phyloP scores from a whole-genome alignment of 2,329 filamentous ascomycete species.

The Trichoderma guizhouense region DNA sequence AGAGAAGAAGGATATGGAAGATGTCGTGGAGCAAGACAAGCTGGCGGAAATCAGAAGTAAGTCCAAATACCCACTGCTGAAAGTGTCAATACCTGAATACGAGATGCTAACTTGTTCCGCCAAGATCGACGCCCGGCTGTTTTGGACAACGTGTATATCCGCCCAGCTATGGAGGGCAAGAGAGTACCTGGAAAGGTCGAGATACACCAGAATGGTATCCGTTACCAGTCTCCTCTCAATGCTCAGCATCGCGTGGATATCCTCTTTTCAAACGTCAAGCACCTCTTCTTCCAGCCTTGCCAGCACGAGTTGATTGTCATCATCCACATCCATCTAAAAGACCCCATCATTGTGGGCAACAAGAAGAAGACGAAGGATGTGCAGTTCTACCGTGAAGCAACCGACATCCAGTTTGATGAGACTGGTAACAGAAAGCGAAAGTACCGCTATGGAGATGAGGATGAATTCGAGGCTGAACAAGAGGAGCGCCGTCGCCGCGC shows the following conservation, averaged over 20 bases:
- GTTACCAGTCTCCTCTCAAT: slow-evolving; percentile 80
- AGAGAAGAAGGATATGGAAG: slow-evolving; percentile 99
- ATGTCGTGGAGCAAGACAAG: slow-evolving; percentile 98
- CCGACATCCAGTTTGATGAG: slow-evolving; percentile 97
- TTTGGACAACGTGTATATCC: slow-evolving; percentile 91
- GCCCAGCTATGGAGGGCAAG: slow-evolving; percentile 93
- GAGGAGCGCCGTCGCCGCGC: slow-evolving; percentile 88
- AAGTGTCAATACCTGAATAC: not conserved
- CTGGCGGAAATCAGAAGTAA: slow-evolving; percentile 87
- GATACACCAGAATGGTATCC: slow-evolving; percentile 98
- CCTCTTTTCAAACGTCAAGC: slow-evolving; percentile 96
- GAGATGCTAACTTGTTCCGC: slow-evolving; percentile 37
- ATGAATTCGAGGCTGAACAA: slow-evolving; percentile 97
- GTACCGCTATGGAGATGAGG: slow-evolving; percentile 95
- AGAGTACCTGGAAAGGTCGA: slow-evolving; percentile 93
- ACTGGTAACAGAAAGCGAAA: slow-evolving; percentile 97
- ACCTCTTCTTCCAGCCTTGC: slow-evolving; percentile 97
- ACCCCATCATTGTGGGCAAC: slow-evolving; percentile 96
- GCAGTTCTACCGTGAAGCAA: slow-evolving; percentile 96
- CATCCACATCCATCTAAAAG: slow-evolving; percentile 96
- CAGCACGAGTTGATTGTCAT: slow-evolving; percentile 95
- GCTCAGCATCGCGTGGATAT: slow-evolving; percentile 85
- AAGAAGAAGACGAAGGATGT: slow-evolving; percentile 98
- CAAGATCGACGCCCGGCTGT: slow-evolving; percentile 82
- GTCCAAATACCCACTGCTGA: slow-evolving; percentile 26